Base-by-base conservation (phyloP, 805 yeast genomes). In the Candida orba region DNA sequence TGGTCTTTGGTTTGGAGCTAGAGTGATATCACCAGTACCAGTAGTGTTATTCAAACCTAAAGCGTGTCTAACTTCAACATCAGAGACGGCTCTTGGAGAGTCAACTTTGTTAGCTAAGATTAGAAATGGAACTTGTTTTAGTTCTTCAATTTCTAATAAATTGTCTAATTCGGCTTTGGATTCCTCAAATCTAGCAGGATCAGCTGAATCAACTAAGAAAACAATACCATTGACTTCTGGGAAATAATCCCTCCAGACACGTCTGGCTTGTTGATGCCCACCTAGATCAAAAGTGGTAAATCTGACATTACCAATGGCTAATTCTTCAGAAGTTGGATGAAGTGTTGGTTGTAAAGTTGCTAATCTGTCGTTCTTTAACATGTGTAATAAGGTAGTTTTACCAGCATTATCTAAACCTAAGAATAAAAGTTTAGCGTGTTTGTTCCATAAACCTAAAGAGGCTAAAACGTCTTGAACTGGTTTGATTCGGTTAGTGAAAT, bases 191-290 rank as follows among this genome's bases (percentile, higher is more conserved):
- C 99, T 84, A 64, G 83, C 95, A 33, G 93, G 82, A 63, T 93
- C 99, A 44, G 98, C 98, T 44, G 95, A 95, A 65, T 93, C 99
- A 29, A 93, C 97, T 47, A 93, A 73, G 66, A 85, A 93, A 29
- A 93, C 98, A 54, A 93, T 93, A 44, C 97, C 99, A 66, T 89
- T 86, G 40, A 93, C 99, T 70, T 93, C 99, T 47, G 99, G 99
- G 83, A 93, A 93, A 67, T 93, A 93, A 66, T 93, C 98, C 64
- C 90, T 90, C 99, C 99, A 93, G 62, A 93, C 80, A 70, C 99
- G 88, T 71, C 99, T 90, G 40, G 99, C 98, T 70, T 91, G 97
- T 66, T 79, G 83, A 72, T 93, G 99, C 36, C 99, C 99, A 68
- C 99, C 99, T 56, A 93, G 76, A 66, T 93, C 99, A 59, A 93